These are phyloP conservation scores for Cicer judaicum DNA, from an alignment of 306 rosid genomes.

Conservation along the genomic window DNA sequence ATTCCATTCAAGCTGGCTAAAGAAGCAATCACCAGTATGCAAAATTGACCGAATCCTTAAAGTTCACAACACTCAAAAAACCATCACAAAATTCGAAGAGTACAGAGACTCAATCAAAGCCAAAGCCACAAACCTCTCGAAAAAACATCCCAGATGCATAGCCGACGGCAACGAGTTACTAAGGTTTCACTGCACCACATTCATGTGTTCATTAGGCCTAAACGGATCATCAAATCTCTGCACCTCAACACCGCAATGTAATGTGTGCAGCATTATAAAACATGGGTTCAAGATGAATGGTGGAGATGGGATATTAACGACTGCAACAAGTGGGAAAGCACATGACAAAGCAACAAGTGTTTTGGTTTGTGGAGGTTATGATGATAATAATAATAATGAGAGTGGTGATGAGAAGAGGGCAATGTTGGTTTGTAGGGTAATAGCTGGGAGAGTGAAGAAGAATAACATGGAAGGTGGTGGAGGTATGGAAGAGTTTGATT, in stretches of 20 bases:
- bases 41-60: slow-evolving; percentile 88
- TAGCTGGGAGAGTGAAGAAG: slow-evolving; percentile 97
- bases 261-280: slow-evolving; percentile 73
- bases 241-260: slow-evolving; percentile 73
- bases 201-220: slow-evolving; percentile 79
- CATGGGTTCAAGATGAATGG: slow-evolving; percentile 65
- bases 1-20: slow-evolving; percentile 98
- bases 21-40: slow-evolving; percentile 85
- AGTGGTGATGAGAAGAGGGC: slow-evolving; percentile 61
- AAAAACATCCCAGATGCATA: slow-evolving; percentile 88
- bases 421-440: slow-evolving; percentile 96
- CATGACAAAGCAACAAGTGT: slow-evolving; percentile 64
- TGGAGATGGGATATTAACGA: slow-evolving; percentile 65
- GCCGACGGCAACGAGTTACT: slow-evolving; percentile 97
- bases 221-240: slow-evolving; percentile 88
- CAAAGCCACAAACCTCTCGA: slow-evolving; percentile 71
- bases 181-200: slow-evolving; percentile 84
- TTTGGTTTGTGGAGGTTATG: not conserved
- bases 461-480: slow-evolving; percentile 54
- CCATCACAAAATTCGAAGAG: slow-evolving; percentile 81
- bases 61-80: slow-evolving; percentile 83
- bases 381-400: not conserved
- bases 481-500: slow-evolving; percentile 74
- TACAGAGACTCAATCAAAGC: slow-evolving; percentile 86
- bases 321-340: slow-evolving; percentile 92